Evolutionary conservation across 768 basidiomycete genomes (phyloP).

Genomic region (Kwoniella europaea): DNA sequence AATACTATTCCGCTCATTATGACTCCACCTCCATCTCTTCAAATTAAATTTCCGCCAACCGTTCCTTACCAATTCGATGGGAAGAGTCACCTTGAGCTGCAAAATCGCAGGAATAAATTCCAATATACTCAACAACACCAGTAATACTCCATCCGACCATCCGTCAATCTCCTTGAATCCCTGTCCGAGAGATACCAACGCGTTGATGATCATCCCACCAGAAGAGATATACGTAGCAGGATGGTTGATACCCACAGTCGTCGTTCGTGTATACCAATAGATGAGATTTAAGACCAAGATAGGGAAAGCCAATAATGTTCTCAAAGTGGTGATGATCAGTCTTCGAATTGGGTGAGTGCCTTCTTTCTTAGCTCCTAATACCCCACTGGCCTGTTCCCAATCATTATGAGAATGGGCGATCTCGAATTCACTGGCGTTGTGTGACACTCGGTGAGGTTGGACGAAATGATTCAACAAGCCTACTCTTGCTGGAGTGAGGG

Average conservation of each 20-base stretch:
- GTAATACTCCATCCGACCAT: neutral
- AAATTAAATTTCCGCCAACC: conserved; percentile 13
- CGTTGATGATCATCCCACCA: neutral
- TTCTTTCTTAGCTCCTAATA: conserved; percentile 23
- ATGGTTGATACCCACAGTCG: conserved; percentile 22
- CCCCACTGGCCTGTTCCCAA: conserved; percentile 33
- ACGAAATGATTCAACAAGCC: conserved; percentile 15
- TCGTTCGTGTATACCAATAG: conserved; percentile 39
- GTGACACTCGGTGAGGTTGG: neutral
- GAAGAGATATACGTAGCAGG: neutral
- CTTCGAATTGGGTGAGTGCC: conserved; percentile 28
- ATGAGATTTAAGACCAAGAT: conserved; percentile 16
- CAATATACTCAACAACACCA: neutral
- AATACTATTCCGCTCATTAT: conserved; percentile 18
- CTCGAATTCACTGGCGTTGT: conserved; percentile 22
- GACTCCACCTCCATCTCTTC: conserved; percentile 11
- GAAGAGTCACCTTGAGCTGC: conserved; percentile 8
- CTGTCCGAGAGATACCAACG: neutral
- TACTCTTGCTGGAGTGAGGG: conserved; percentile 26
- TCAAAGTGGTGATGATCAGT: conserved; percentile 10
- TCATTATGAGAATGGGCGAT: conserved; percentile 12
- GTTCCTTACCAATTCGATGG: conserved; percentile 13
- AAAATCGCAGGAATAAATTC: conserved; percentile 6
- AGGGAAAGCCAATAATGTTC: conserved; percentile 12
- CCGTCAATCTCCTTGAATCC: neutral